Evolutionary conservation across 179 eudicot species (phyloP).

Genomic region (Patellifolia procumbens): DNA sequence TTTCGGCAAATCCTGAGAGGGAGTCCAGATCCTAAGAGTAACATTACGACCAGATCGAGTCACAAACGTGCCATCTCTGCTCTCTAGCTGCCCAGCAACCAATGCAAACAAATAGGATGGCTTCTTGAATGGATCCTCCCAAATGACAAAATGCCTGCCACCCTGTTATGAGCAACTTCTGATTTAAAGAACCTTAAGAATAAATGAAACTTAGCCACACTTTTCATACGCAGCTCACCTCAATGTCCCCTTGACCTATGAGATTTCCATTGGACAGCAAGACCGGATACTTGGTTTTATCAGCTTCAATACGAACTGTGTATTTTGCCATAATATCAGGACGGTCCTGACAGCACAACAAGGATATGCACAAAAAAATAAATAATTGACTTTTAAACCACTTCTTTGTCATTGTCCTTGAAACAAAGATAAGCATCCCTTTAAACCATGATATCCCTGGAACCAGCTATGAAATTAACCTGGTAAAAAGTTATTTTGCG

Average conservation of each 20-base stretch:
- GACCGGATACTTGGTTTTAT: slow-evolving; percentile 85
- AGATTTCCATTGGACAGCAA: slow-evolving; percentile 95
- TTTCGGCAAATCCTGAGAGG: no score
- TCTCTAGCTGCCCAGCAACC: slow-evolving; percentile 91
- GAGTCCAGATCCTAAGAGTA: no score
- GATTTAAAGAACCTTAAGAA: no score
- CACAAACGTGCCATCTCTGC: slow-evolving; percentile 84
- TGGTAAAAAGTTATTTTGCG: slow-evolving; percentile 93
- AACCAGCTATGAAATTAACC: slow-evolving; percentile 39
- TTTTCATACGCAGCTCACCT: slow-evolving; percentile 74
- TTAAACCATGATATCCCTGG: not conserved
- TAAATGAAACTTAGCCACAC: no score
- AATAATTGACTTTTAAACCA: not conserved
- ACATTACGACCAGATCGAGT: slow-evolving; percentile 95
- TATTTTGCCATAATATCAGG: slow-evolving; percentile 99
- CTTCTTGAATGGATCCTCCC: slow-evolving; percentile 88
- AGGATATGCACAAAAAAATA: slow-evolving; percentile 10
- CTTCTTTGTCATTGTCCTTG: no score
- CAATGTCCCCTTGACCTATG: slow-evolving; percentile 87
- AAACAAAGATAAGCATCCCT: not conserved
- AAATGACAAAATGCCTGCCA: slow-evolving; percentile 79
- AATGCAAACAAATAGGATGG: slow-evolving; percentile 95
- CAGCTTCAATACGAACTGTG: slow-evolving; percentile 91
- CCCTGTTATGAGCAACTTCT: slow-evolving; percentile 46
- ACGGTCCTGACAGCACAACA: slow-evolving; percentile 60